Conservation (phyloP, 345 rosid species). For the Combretum micranthum region DNA sequence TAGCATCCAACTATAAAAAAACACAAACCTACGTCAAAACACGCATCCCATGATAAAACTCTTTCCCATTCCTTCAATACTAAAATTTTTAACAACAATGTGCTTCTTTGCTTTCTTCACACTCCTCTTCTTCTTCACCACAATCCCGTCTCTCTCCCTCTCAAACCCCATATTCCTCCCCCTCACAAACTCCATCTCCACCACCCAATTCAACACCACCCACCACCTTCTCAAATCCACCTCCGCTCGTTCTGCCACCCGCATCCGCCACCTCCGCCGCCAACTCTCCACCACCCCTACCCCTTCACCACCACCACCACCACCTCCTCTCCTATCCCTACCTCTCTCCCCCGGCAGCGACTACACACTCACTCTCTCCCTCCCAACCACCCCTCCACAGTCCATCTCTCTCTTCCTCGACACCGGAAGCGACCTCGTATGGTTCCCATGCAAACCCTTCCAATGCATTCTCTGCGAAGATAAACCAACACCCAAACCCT, state of each 20-base stretch:
- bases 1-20: too few species aligned
- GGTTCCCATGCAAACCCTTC: constrained; percentile 92
- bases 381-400: constrained; percentile 36
- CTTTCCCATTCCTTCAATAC: too few species aligned
- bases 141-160: constrained; percentile 15
- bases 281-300: constrained; percentile 1
- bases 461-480: constrained; percentile 78
- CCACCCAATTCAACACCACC: constrained; percentile 43
- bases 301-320: constrained; percentile 1
- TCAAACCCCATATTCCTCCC: constrained; percentile 37
- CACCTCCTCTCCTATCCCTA: constrained; percentile 46
- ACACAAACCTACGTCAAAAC: too few species aligned
- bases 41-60: too few species aligned
- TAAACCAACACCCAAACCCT: constrained; percentile 41
- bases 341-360: constrained; percentile 90
- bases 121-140: constrained; percentile 18
- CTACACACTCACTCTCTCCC: constrained; percentile 63
- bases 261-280: constrained; percentile 48
- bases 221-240: constrained; percentile 76
- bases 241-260: constrained; percentile 62
- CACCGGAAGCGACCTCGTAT: constrained; percentile 94
- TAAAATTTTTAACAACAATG: too few species aligned
- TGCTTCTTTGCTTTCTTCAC: constrained; percentile 15
- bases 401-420: constrained; percentile 74
- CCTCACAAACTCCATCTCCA: constrained; percentile 61